Conservation (phyloP, 352 stramenopile genomes). For the Phytopythium cucurbitacearum region DNA sequence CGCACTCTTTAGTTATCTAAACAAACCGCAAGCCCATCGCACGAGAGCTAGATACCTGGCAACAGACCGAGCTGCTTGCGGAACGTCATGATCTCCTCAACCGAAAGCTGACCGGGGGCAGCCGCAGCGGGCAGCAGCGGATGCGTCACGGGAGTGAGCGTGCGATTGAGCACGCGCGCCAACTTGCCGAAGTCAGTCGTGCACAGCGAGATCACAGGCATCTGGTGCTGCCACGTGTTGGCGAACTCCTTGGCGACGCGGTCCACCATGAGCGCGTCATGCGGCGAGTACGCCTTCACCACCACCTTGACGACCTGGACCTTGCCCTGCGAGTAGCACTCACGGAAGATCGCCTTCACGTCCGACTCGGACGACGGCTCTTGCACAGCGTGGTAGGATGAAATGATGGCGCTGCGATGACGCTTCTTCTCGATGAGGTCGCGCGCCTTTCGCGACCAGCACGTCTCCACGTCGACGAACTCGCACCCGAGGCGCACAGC, state of each 20-base stretch:
- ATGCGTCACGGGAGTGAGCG: conserved; percentile 96
- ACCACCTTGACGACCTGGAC: conserved; percentile 93
- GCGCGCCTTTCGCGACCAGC: conserved; percentile 70
- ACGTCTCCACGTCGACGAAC: conserved; percentile 96
- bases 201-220: conserved; percentile 93
- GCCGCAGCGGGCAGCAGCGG: conserved; percentile 89
- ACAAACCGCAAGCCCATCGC: conserved; percentile 1
- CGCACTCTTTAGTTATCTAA: conserved; percentile 8
- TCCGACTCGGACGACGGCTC: conserved; percentile 42
- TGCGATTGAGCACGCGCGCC: conserved; percentile 92
- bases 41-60: conserved; percentile 55
- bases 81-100: conserved; percentile 91
- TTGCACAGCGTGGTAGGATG: conserved; percentile 73
- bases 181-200: conserved; percentile 92
- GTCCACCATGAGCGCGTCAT: conserved; percentile 88
- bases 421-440: conserved; percentile 37
- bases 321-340: conserved; percentile 59
- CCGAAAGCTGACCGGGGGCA: conserved; percentile 94
- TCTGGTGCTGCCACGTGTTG: conserved; percentile 52
- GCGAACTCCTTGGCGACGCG: conserved; percentile 53
- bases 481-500: conserved; percentile 93
- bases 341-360: conserved; percentile 48
- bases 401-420: conserved; percentile 60
- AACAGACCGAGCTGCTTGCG: conserved; percentile 80
- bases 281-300: conserved; percentile 66